Conservation (phyloP, 1,284 basidiomycete species). For the Ganoderma resinaceum region DNA sequence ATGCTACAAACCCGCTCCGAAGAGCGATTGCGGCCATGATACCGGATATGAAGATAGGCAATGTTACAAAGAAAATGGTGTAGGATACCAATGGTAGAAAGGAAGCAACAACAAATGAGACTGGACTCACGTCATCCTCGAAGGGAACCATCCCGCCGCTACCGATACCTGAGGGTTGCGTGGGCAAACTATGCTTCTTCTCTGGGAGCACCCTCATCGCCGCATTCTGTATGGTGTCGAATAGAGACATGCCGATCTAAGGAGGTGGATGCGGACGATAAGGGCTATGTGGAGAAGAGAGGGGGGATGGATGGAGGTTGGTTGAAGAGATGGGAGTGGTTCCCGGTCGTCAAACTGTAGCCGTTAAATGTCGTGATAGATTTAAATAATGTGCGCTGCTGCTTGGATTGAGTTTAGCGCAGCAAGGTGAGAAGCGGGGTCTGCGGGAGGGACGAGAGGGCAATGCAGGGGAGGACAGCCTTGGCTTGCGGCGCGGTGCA, state of each 20-base stretch:
- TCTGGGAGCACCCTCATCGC: conserved; percentile 38
- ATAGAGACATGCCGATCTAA: conserved; percentile 35
- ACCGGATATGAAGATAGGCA: not conserved
- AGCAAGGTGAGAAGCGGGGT: conserved; percentile 2
- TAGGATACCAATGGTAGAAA: not conserved
- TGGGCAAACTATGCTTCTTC: conserved; percentile 36
- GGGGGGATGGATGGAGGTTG: conserved; percentile 13
- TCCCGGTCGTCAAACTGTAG: conserved; percentile 17
- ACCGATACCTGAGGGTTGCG: conserved; percentile 50
- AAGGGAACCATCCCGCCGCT: conserved; percentile 63
- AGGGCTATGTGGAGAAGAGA: not conserved
- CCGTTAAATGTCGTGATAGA: conserved; percentile 4
- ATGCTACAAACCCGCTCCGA: conserved; percentile 9
- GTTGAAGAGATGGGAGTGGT: conserved; percentile 15
- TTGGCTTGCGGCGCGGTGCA: conserved; percentile 14
- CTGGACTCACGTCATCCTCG: conserved; percentile 69
- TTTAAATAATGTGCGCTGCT: conserved; percentile 20
- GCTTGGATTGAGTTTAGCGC: not conserved
- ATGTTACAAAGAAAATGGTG: conserved; percentile 22
- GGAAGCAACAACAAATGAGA: not conserved
- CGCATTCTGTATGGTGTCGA: conserved; percentile 40
- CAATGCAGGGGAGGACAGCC: conserved; percentile 30
- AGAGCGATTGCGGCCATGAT: conserved; percentile 15
- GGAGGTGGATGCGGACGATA: conserved; percentile 8
- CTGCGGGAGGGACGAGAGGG: conserved; percentile 19